Percentiles rank a stretch among this genome's conserved stretches.
Conservation (phyloP, 352 stramenopile genomes). For the Phytophthora pini region DNA sequence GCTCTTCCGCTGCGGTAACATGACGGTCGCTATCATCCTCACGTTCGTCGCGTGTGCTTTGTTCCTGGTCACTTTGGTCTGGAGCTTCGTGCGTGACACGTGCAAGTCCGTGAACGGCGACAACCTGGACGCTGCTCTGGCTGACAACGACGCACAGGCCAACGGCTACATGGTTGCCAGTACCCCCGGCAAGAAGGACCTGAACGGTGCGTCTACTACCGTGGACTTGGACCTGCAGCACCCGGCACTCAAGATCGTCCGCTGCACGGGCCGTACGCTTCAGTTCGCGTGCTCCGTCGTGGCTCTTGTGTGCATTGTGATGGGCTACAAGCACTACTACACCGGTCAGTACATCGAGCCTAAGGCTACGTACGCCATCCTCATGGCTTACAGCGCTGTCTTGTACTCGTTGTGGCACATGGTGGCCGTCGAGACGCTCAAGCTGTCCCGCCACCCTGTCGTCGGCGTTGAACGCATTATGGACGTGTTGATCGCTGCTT, state of each 20-base stretch:
- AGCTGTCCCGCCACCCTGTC: constrained; percentile 41
- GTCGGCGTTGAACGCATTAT: constrained; percentile 41
- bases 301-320: constrained; percentile 36
- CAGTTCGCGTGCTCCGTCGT: constrained; percentile 45
- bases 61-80: constrained; percentile 39
- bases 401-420: constrained; percentile 57
- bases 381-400: constrained; percentile 49
- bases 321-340: constrained; percentile 56
- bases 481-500: constrained; percentile 39
- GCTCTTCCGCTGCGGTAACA: constrained; percentile 55
- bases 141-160: constrained; percentile 36
- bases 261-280: constrained; percentile 36
- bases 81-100: constrained; percentile 43
- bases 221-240: constrained; percentile 32
- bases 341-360: constrained; percentile 52
- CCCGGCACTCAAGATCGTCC: constrained; percentile 38
- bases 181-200: constrained; percentile 39
- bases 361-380: constrained; percentile 49
- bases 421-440: constrained; percentile 45
- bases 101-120: constrained; percentile 26
- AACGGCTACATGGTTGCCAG: constrained; percentile 33
- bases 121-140: constrained; percentile 27
- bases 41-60: constrained; percentile 49
- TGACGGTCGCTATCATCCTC: constrained; percentile 44
- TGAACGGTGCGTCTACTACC: constrained; percentile 5